A percentile compares a stretch with the other conserved stretches of the same genome.
phyloP scores from a whole-genome alignment of 202 grass and related monocot genomes.

The Saccharum hybrid region DNA sequence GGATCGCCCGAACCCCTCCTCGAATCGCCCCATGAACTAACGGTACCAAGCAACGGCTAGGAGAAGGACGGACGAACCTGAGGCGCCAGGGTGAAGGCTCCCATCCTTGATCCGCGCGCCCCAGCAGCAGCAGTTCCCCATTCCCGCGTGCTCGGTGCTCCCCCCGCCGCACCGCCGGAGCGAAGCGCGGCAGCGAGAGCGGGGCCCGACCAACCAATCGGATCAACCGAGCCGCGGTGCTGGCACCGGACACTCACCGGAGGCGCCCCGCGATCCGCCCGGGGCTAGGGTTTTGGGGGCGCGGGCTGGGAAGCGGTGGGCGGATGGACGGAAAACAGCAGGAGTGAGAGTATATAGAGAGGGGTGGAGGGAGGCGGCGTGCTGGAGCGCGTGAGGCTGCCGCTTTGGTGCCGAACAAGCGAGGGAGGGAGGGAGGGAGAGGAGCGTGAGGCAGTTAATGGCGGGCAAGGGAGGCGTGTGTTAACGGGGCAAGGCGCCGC shows the following conservation, averaged over 20 bases:
- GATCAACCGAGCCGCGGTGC: slow-evolving; percentile 6
- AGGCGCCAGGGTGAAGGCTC: slow-evolving; percentile 53
- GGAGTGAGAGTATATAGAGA: neutral
- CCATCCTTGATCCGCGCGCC: slow-evolving; percentile 70
- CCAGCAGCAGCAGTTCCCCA: slow-evolving; percentile 82
- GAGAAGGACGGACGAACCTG: slow-evolving; percentile 43
- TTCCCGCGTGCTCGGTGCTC: neutral
- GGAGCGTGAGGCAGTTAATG: slow-evolving; percentile 33
- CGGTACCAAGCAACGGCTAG: neutral
- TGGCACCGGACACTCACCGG: neutral
- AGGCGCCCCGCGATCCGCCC: neutral
- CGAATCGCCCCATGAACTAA: neutral
- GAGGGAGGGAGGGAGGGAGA: neutral
- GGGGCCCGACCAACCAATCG: neutral
- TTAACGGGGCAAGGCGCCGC: slow-evolving; percentile 11
- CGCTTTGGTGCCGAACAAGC: neutral
- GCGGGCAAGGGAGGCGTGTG: slow-evolving; percentile 47
- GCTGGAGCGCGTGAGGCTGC: slow-evolving; percentile 36
- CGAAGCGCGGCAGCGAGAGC: neutral
- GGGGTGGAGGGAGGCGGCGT: neutral
- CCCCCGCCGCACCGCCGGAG: slow-evolving; percentile 6
- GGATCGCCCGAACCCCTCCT: neutral
- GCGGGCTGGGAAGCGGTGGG: neutral
- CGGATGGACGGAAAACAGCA: slow-evolving; percentile 2
- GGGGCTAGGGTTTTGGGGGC: slow-evolving; percentile 41